phyloP scores from a whole-genome alignment of 306 rosid genomes.

The Trichosanthes truncata region DNA sequence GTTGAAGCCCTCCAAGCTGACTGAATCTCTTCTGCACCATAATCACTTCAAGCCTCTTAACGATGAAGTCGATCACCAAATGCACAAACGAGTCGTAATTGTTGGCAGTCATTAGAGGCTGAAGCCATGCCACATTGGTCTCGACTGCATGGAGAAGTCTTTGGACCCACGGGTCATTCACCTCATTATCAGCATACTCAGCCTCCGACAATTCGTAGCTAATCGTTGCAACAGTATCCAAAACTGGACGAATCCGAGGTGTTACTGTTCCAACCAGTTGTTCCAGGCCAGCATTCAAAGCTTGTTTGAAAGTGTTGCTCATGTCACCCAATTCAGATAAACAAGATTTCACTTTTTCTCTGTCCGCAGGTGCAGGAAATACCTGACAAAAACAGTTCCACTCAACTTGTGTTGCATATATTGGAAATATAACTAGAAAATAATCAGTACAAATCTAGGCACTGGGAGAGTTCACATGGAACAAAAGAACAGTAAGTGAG shows the following conservation, averaged over 20 bases:
- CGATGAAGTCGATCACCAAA: slow-evolving; percentile 72
- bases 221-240: slow-evolving; percentile 76
- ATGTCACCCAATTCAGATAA: slow-evolving; percentile 79
- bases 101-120: slow-evolving; percentile 79
- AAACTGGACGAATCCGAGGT: slow-evolving; percentile 71
- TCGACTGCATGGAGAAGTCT: slow-evolving; percentile 91
- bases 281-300: slow-evolving; percentile 63
- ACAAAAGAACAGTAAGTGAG: neutral
- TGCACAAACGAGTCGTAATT: slow-evolving; percentile 76
- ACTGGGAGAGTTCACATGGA: neutral
- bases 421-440: neutral
- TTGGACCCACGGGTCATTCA: slow-evolving; percentile 98
- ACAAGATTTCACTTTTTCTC: slow-evolving; percentile 89
- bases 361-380: slow-evolving; percentile 69
- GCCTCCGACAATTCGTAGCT: slow-evolving; percentile 85
- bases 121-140: slow-evolving; percentile 77
- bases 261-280: slow-evolving; percentile 73
- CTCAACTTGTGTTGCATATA: neutral
- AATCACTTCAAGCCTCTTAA: slow-evolving; percentile 89
- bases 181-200: slow-evolving; percentile 90
- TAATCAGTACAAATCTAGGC: neutral
- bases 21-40: slow-evolving; percentile 96
- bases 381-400: slow-evolving; percentile 34
- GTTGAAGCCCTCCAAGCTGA: slow-evolving; percentile 98
- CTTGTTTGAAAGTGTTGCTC: slow-evolving; percentile 86